A percentile compares a stretch with the other conserved stretches of the same genome.
Evolutionary conservation across 2,329 filamentous ascomycete species (phyloP).

Genomic region (Paecilomyces sp.): DNA sequence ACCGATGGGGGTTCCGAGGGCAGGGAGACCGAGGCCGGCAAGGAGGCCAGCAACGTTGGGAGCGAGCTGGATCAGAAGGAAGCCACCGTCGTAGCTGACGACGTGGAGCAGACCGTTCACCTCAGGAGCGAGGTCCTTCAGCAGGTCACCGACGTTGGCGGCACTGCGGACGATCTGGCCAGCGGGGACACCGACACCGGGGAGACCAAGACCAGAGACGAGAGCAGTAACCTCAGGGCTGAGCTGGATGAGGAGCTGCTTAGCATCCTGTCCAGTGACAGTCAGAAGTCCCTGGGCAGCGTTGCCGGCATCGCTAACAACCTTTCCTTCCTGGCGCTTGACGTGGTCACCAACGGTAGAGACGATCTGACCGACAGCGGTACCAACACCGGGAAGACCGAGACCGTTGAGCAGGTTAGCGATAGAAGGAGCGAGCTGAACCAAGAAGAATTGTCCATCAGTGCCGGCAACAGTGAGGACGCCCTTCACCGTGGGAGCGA

Average conservation of each 20-base stretch:
- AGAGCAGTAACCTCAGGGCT: conserved; percentile 21
- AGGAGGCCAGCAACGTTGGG: conserved; percentile 19
- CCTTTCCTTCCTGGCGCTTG: conserved; percentile 4
- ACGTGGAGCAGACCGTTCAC: conserved; percentile 23
- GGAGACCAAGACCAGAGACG: conserved; percentile 21
- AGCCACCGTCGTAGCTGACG: conserved; percentile 19
- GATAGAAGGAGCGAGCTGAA: conserved; percentile 15
- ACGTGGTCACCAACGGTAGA: conserved; percentile 11
- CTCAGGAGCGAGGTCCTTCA: conserved; percentile 15
- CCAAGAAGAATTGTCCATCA: conserved; percentile 13
- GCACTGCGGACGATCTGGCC: conserved; percentile 20
- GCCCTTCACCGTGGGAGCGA: conserved; percentile 12
- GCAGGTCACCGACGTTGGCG: conserved; percentile 16
- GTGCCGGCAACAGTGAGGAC: conserved; percentile 15
- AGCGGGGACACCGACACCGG: conserved; percentile 15
- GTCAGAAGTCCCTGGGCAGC: conserved; percentile 9
- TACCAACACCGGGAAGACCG: conserved; percentile 18
- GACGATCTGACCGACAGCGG: conserved; percentile 20
- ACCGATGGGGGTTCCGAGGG: conserved; percentile 20
- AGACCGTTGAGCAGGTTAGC: conserved; percentile 15
- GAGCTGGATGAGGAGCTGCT: conserved; percentile 22
- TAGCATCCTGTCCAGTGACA: conserved; percentile 19
- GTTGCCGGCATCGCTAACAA: background rate
- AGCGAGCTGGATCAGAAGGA: conserved; percentile 24
- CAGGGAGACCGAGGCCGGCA: conserved; percentile 21